Conservation (phyloP, 306 rosid genomes). For the Ochetophila trinervis region DNA sequence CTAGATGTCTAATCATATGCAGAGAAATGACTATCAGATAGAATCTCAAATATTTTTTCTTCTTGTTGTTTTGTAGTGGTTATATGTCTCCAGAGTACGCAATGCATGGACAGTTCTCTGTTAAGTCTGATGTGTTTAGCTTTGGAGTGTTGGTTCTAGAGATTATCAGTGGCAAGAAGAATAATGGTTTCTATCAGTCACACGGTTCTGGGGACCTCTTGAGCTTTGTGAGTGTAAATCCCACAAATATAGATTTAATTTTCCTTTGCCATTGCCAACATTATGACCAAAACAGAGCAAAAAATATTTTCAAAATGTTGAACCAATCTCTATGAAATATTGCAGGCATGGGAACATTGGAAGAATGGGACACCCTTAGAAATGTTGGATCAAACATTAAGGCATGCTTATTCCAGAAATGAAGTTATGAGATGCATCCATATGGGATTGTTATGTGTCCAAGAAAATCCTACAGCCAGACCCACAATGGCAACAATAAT, state of each 20-base stretch:
- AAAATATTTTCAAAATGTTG: neutral
- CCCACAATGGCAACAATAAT: conserved; percentile 7
- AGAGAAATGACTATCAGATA: neutral
- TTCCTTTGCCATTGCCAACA: neutral
- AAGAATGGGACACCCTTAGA: neutral
- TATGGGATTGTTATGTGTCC: conserved; percentile 8
- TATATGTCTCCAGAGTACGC: conserved; percentile 2
- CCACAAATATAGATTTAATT: too few species aligned
- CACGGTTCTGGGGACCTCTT: conserved; percentile 4
- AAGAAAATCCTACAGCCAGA: conserved; percentile 4
- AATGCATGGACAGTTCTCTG: neutral
- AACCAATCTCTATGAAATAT: neutral
- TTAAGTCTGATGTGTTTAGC: neutral
- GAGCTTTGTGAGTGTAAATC: conserved; percentile 5
- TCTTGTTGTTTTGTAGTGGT: neutral
- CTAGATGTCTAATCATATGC: neutral
- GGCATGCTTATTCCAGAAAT: neutral
- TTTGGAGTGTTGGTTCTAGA: conserved; percentile 2
- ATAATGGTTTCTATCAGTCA: neutral
- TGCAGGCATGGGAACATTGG: conserved; percentile 10
- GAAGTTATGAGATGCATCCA: conserved; percentile 17
- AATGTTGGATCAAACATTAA: neutral
- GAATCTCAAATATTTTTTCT: neutral
- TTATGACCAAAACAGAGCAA: neutral
- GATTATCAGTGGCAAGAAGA: conserved; percentile 10